A percentile compares a stretch with the other conserved stretches of the same genome.
Conservation (phyloP, 306 rosid species). For the Potentilla sterilis region DNA sequence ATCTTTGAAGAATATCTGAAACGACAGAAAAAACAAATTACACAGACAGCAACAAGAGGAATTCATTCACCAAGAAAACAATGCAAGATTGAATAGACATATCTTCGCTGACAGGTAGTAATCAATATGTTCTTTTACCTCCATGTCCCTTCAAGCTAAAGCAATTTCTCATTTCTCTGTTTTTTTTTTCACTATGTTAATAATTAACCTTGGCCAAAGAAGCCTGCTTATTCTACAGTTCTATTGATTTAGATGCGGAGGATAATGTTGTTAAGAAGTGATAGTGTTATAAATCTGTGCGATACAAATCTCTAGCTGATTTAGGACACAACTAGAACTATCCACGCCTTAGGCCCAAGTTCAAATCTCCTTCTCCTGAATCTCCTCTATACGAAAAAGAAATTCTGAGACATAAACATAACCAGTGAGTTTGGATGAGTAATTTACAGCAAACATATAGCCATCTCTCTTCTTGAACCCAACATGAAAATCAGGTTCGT, state of each 20-base stretch:
- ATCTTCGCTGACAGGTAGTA: not conserved
- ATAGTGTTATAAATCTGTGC: not conserved
- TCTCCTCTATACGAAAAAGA: too few relatives aligned
- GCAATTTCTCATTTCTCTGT: not conserved
- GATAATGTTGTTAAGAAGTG: not conserved
- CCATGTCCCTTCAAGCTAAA: not conserved
- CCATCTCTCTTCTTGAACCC: not conserved
- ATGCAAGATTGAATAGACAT: slow-evolving; percentile 8
- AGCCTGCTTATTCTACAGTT: not conserved
- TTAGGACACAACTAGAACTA: not conserved
- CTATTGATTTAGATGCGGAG: not conserved
- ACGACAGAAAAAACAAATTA: slow-evolving; percentile 3
- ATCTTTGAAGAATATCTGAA: slow-evolving; percentile 5
- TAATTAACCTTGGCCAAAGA: not conserved
- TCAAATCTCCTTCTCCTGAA: not conserved
- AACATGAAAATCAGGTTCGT: slow-evolving; percentile 10
- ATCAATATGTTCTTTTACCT: slow-evolving; percentile 9
- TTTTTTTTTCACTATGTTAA: not conserved
- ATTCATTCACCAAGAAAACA: slow-evolving; percentile 6
- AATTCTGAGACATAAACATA: not conserved
- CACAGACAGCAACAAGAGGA: slow-evolving; percentile 5
- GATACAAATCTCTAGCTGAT: not conserved
- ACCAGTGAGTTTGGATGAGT: not conserved
- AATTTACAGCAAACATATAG: not conserved
- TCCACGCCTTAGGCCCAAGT: not conserved